Conservation (phyloP, 2,329 filamentous ascomycete genomes). For the Diaporthe vaccinii region DNA sequence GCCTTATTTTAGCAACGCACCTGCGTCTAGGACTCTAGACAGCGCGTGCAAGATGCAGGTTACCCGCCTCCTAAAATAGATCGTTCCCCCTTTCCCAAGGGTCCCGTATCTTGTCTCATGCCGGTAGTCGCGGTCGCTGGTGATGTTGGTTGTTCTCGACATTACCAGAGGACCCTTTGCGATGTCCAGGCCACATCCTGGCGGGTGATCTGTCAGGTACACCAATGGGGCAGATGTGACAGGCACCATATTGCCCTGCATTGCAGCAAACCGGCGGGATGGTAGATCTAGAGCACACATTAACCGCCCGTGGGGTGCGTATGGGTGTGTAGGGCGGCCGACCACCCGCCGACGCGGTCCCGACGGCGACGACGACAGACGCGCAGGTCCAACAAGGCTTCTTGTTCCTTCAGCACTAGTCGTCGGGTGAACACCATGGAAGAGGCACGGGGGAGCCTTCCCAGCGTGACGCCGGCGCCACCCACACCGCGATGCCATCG, state of each 20-base stretch:
- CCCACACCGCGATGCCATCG: conserved; percentile 8
- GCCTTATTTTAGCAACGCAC: conserved; percentile 41
- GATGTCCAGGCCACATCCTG: conserved; percentile 26
- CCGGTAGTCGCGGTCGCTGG: conserved; percentile 21
- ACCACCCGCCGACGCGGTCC: neutral
- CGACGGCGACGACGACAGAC: neutral
- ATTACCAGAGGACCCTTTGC: neutral
- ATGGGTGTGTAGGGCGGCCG: conserved; percentile 1
- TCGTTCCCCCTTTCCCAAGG: neutral
- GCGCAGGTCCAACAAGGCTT: neutral
- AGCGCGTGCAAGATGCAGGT: conserved; percentile 11
- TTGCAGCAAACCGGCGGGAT: conserved; percentile 13
- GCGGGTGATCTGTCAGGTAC: conserved; percentile 39
- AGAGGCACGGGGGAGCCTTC: neutral
- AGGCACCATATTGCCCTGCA: conserved; percentile 29
- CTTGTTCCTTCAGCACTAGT: neutral
- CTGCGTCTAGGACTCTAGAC: neutral
- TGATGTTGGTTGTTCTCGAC: conserved; percentile 20
- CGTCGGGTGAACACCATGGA: neutral
- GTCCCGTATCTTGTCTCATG: conserved; percentile 10
- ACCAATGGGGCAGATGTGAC: conserved; percentile 40
- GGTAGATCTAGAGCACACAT: conserved; percentile 1
- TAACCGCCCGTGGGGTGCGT: conserved; percentile 21
- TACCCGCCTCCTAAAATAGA: conserved; percentile 32
- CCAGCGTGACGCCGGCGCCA: conserved; percentile 32